Percentiles rank a stretch among this genome's conserved stretches.
Conservation (phyloP, 2,329 filamentous ascomycete genomes). For the Xylariaceae sp. region DNA sequence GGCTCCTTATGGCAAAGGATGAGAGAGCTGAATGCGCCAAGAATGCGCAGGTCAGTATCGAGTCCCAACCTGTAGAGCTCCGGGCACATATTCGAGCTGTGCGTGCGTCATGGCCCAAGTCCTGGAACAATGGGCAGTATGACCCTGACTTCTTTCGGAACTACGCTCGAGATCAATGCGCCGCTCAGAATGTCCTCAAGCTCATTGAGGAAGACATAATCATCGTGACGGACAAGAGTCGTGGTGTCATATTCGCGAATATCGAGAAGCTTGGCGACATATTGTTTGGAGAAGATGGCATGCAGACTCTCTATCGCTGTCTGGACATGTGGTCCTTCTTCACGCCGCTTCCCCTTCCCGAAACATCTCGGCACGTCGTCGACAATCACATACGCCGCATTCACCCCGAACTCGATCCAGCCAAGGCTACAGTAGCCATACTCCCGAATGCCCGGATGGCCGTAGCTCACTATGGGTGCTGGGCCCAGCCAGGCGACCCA, state of each 20-base stretch:
- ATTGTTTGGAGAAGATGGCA: slow-evolving; percentile 4
- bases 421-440: slow-evolving; percentile 9
- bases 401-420: too few relatives aligned
- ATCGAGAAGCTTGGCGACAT: slow-evolving; percentile 8
- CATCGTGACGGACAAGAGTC: slow-evolving; percentile 8
- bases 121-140: slow-evolving; percentile 1
- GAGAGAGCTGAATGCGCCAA: not conserved
- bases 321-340: slow-evolving; percentile 14
- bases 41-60: not conserved
- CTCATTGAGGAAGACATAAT: slow-evolving; percentile 8
- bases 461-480: slow-evolving; percentile 16
- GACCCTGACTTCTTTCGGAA: slow-evolving; percentile 8
- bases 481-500: slow-evolving; percentile 4
- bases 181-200: slow-evolving; percentile 4
- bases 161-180: slow-evolving; percentile 8
- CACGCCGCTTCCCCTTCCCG: slow-evolving; percentile 9
- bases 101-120: slow-evolving; percentile 2
- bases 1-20: slow-evolving; percentile 2
- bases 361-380: too few relatives aligned
- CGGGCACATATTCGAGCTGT: not conserved
- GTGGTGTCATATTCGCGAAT: slow-evolving; percentile 14
- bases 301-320: slow-evolving; percentile 1
- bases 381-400: too few relatives aligned
- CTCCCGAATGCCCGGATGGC: slow-evolving; percentile 13
- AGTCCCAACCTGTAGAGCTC: not conserved